Evolutionary conservation across 345 rosid species (phyloP), one percentile per base, ranked within the genome.

Genomic region (Linum lewisii): DNA sequence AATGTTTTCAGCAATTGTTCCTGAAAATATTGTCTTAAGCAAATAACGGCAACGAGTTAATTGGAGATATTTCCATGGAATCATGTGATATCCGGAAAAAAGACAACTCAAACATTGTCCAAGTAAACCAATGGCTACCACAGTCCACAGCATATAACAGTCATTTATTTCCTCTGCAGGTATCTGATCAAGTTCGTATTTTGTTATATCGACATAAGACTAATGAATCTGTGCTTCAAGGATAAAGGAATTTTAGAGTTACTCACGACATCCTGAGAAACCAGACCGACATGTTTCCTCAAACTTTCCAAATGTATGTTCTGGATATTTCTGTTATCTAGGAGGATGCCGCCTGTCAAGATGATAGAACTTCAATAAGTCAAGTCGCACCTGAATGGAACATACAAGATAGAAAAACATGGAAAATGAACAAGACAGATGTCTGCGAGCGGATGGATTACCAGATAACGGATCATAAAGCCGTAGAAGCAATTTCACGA

Each of bases 181-280:
- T 44, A 26, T 24, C 37, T n/a, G 49, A 15, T 29, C 34, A 8
- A 29, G 7, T 4, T 29, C 34, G 34, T 29, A 29, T 29, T 8
- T 3, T 0, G 7, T 29, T 29, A 29, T 29, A 29, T 29, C 7
- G 4, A 29, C 34, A 29, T 5, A 29, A 29, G 7, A 3, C 0
- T 29, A 29, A 29, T 29, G 34, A 66, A 24, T 10, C 15, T n/a
- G n/a, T n/a, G n/a, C n/a, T n/a, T 2, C 21, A 59, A 25, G 26
- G 22, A 60, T 36, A 24, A 68, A 63, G 51, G 23, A 38, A 58
- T 22, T 58, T 52, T 34, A 32, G 38, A 60, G 51, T 59, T 21
- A 73, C 89, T 82, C 67, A 88, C 98, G 62, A 70, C 82, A 75
- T 93, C 97, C 73, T 93, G 99, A 62, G 99, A 93, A 77, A 93